Conservation (phyloP, 164 flowering plant species). For the Magnolia kwangsiensis region DNA sequence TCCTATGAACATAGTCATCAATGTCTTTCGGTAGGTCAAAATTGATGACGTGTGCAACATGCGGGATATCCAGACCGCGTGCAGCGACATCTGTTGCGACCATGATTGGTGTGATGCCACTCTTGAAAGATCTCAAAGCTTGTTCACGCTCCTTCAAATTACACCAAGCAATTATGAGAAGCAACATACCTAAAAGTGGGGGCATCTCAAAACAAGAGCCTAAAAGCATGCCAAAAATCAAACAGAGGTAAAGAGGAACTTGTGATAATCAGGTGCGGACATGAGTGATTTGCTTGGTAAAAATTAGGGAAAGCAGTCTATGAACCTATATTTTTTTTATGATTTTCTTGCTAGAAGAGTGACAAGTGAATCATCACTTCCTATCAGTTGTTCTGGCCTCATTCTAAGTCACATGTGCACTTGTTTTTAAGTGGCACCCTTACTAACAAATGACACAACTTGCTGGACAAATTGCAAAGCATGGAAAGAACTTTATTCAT, state of each 20-base stretch:
- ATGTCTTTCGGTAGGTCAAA: slow-evolving; percentile 66
- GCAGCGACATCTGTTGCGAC: slow-evolving; percentile 81
- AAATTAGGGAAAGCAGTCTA: too few relatives aligned
- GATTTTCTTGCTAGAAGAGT: too few relatives aligned
- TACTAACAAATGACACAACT: too few relatives aligned
- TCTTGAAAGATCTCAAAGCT: slow-evolving; percentile 55
- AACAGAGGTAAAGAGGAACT: not conserved
- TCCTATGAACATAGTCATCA: slow-evolving; percentile 72
- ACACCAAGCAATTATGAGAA: not conserved
- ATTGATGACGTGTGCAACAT: slow-evolving; percentile 68
- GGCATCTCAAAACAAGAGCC: not conserved
- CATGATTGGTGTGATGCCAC: slow-evolving; percentile 51
- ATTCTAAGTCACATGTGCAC: too few relatives aligned
- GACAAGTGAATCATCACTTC: too few relatives aligned
- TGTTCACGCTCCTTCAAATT: slow-evolving; percentile 49
- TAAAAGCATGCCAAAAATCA: not conserved
- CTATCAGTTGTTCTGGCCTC: too few relatives aligned
- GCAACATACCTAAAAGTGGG: not conserved
- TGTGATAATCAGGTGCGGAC: too few relatives aligned
- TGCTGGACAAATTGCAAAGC: too few relatives aligned
- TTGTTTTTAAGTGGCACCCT: too few relatives aligned
- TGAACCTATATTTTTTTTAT: too few relatives aligned
- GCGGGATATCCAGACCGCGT: slow-evolving; percentile 67
- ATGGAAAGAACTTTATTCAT: too few relatives aligned
- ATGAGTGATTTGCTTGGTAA: too few relatives aligned